Conservation (phyloP, 2,329 filamentous ascomycete species). For the Colletotrichum aenigma region DNA sequence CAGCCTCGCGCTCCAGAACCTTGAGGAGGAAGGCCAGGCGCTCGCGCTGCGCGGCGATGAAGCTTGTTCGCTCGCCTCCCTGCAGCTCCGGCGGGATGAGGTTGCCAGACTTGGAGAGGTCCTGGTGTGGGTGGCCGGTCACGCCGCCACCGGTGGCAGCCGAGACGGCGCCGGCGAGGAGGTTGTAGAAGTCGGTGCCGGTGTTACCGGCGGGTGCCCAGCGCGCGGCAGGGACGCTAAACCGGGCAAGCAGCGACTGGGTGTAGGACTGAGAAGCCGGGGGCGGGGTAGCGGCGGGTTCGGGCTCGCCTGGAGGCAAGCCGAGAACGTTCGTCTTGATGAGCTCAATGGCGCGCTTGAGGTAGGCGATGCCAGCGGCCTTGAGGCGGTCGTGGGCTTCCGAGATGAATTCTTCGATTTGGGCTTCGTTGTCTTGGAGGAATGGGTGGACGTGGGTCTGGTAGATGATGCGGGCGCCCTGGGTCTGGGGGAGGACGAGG, state of each 20-base stretch:
- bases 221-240: constrained; percentile 77
- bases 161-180: constrained; percentile 77
- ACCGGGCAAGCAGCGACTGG: constrained; percentile 81
- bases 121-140: constrained; percentile 39
- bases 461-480: constrained; percentile 88
- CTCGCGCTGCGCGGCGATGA: constrained; percentile 81
- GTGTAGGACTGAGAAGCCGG: constrained; percentile 67
- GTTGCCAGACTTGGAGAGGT: constrained; percentile 24
- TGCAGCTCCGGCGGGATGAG: constrained; percentile 75
- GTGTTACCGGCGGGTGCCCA: constrained; percentile 53
- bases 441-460: constrained; percentile 86
- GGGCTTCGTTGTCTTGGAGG: constrained; percentile 81
- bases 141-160: constrained; percentile 56
- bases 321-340: constrained; percentile 82
- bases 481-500: constrained; percentile 96
- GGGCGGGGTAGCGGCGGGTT: constrained; percentile 42
- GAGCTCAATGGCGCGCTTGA: constrained; percentile 73
- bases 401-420: constrained; percentile 91
- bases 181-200: constrained; percentile 73
- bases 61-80: constrained; percentile 70
- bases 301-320: constrained; percentile 61
- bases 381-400: constrained; percentile 79
- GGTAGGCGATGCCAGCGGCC: constrained; percentile 75
- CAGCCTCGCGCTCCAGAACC: constrained; percentile 81
- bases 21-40: constrained; percentile 74